A percentile compares a stretch with the other conserved stretches of the same genome.
These are phyloP conservation scores for Psilocybe cyanescens DNA, from an alignment of 768 basidiomycete species.

Conservation along the genomic window DNA sequence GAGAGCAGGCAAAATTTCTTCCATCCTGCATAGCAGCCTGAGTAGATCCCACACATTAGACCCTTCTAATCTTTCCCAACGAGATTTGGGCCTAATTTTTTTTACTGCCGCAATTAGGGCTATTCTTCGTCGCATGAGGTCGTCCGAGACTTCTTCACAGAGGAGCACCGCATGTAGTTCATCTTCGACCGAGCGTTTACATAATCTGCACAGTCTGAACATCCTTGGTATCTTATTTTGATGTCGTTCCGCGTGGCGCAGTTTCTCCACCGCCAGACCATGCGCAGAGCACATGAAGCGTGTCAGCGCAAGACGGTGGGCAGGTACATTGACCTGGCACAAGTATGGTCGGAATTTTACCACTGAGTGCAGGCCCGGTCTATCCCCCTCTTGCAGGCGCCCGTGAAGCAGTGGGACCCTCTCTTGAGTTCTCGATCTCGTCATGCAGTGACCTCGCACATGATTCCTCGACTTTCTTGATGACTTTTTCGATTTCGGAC, in stretches of 20 bases:
- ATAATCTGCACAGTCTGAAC: neutral
- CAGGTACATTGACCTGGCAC: no score
- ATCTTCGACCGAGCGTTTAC: neutral
- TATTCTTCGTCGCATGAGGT: neutral
- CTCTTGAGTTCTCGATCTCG: no score
- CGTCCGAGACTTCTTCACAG: neutral
- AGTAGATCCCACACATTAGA: no score
- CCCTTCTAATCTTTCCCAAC: no score
- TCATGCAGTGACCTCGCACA: no score
- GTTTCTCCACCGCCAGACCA: neutral
- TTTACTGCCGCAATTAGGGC: neutral
- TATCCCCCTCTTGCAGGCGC: no score
- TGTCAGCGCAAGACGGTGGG: neutral
- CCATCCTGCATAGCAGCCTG: no score
- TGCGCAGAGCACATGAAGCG: neutral
- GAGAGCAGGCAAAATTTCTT: no score
- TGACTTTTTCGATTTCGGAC: no score
- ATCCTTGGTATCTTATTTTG: neutral
- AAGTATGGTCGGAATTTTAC: neutral
- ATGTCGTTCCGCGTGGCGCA: neutral
- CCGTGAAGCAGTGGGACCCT: no score
- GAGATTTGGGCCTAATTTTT: neutral
- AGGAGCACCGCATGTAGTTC: neutral
- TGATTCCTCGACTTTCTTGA: no score
- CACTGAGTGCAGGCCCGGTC: no score